Evolutionary conservation across 208 protist genomes (phyloP).

Genomic region (Phytomonas sp.): DNA sequence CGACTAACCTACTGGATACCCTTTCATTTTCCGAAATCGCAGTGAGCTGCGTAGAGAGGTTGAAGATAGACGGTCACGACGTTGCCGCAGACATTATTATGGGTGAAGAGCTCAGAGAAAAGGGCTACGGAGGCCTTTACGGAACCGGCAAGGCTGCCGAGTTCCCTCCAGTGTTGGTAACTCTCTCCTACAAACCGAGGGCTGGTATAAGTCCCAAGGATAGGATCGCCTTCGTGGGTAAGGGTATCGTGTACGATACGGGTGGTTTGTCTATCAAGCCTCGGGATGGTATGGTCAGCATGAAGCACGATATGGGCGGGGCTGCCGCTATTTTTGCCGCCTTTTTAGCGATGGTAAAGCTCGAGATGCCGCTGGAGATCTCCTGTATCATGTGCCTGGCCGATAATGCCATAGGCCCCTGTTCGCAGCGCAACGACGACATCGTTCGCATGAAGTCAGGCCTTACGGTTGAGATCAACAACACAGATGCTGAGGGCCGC

Average conservation of each 20-base stretch:
- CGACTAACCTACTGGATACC: constrained; percentile 79
- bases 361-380: constrained; percentile 30
- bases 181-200: constrained; percentile 63
- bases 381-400: constrained; percentile 75
- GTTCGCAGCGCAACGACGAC: constrained; percentile 79
- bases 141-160: constrained; percentile 78
- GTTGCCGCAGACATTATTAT: constrained; percentile 38
- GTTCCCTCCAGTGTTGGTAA: constrained; percentile 75
- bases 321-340: constrained; percentile 76
- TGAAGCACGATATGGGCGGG: constrained; percentile 92
- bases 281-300: constrained; percentile 62
- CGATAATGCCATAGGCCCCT: constrained; percentile 82
- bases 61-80: constrained; percentile 21
- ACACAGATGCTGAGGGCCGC: constrained; percentile 91
- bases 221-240: constrained; percentile 79
- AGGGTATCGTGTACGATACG: constrained; percentile 91
- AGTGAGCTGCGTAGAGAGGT: constrained; percentile 22
- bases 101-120: constrained; percentile 77
- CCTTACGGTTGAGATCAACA: constrained; percentile 88
- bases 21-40: constrained; percentile 77
- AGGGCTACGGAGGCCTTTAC: constrained; percentile 78
- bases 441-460: constrained; percentile 85
- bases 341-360: constrained; percentile 50
- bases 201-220: constrained; percentile 38
- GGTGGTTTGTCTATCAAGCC: constrained; percentile 86